Conservation (phyloP, 2,329 filamentous ascomycete genomes). For the Sporothrix dimorphospora region DNA sequence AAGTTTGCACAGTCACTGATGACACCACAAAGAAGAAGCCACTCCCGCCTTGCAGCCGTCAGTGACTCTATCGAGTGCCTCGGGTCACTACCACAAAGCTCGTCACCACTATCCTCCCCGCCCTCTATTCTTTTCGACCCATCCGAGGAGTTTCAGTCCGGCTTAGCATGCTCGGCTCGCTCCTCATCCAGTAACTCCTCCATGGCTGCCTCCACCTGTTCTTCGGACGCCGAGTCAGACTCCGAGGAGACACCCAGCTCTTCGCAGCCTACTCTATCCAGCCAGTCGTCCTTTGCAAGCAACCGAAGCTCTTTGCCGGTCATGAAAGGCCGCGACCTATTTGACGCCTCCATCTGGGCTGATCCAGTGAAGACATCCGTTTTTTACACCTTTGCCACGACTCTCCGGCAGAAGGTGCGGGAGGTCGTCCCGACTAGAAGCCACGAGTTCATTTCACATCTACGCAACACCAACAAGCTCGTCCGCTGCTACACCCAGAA, state of each 20-base stretch:
- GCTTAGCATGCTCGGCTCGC: constrained; percentile 42
- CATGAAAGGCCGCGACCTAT: constrained; percentile 72
- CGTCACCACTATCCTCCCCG: constrained; percentile 62
- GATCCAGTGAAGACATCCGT: constrained; percentile 69
- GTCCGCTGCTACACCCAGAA: constrained; percentile 76
- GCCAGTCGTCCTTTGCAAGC: constrained; percentile 38
- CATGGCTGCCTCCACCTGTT: constrained; percentile 2
- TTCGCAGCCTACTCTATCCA: constrained; percentile 43
- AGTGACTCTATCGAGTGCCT: constrained; percentile 33
- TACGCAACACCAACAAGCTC: constrained; percentile 68
- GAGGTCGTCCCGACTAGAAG: constrained; percentile 66
- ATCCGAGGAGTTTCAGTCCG: constrained; percentile 43
- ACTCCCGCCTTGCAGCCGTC: constrained; percentile 31
- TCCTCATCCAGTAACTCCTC: constrained; percentile 45
- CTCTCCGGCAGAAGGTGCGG: constrained; percentile 64
- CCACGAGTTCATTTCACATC: constrained; percentile 69
- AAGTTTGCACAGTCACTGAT: constrained; percentile 31
- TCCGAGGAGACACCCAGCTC: constrained; percentile 52
- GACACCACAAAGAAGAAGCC: constrained; percentile 33
- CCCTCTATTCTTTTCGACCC: constrained; percentile 58
- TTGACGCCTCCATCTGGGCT: constrained; percentile 71
- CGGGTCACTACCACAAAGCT: constrained; percentile 41
- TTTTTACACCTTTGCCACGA: constrained; percentile 73
- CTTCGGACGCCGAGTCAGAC: constrained; percentile 29
- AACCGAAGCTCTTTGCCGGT: constrained; percentile 52